These are phyloP conservation scores for Wolfiporia cocos DNA, from an alignment of 1,284 basidiomycete species.

Conservation along the genomic window DNA sequence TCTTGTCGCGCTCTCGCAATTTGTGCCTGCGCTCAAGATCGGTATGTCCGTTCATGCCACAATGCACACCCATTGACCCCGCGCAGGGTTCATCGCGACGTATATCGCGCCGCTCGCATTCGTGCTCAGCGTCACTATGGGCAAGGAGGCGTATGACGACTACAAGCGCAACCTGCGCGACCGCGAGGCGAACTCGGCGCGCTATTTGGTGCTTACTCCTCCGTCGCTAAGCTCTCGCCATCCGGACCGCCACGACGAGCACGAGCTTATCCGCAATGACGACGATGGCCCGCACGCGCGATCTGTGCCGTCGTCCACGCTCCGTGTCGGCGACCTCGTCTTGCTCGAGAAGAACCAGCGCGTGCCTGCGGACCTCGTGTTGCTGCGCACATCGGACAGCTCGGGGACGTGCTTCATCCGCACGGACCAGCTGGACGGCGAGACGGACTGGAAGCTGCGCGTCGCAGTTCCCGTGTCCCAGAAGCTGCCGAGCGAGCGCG, in stretches of 20 bases:
- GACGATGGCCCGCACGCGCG: constrained; percentile 48
- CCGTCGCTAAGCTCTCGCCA: constrained; percentile 23
- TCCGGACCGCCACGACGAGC: constrained; percentile 19
- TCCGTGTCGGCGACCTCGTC: constrained; percentile 91
- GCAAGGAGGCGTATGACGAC: constrained; percentile 98
- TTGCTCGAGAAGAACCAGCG: constrained; percentile 95
- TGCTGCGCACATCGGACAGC: constrained; percentile 82
- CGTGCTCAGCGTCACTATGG: constrained; percentile 92
- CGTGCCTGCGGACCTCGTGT: constrained; percentile 91
- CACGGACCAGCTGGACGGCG: constrained; percentile 97
- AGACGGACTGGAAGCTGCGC: constrained; percentile 98
- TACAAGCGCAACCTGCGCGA: constrained; percentile 91
- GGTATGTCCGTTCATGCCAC: constrained; percentile 40
- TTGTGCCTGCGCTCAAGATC: constrained; percentile 94
- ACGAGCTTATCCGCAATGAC: constrained; percentile 8
- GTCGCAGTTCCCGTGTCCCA: constrained; percentile 87
- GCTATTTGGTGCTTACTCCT: constrained; percentile 78
- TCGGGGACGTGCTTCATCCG: constrained; percentile 95
- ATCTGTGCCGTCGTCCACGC: constrained; percentile 81
- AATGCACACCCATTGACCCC: neutral
- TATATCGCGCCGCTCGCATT: constrained; percentile 97
- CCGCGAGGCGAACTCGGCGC: constrained; percentile 90
- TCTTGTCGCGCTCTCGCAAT: constrained; percentile 93
- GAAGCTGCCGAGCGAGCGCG: constrained; percentile 58
- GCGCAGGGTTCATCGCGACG: constrained; percentile 86